A percentile compares a stretch with the other conserved stretches of the same genome.
These are phyloP conservation scores for thale cress (Arabidopsis thaliana) DNA, from an alignment of 345 rosid genomes.

Conservation along the genomic window TAIR10.1 NC_003071.7:801501-802000, in stretches of 20 bases:
- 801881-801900: slow-evolving; percentile 1
- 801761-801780: background rate
- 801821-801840: background rate
- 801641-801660: slow-evolving; percentile 65
- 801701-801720: slow-evolving; percentile 88
- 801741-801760: slow-evolving; percentile 60
- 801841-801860: background rate
- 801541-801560: slow-evolving; percentile 3
- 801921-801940: slow-evolving; percentile 53
- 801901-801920: background rate
- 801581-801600: slow-evolving; percentile 1
- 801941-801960: slow-evolving; percentile 88
- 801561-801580: slow-evolving; percentile 19
- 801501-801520: slow-evolving; percentile 44
- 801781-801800: slow-evolving; percentile 7
- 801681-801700: slow-evolving; percentile 79
- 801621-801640: background rate
- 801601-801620: slow-evolving; percentile 8
- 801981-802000: slow-evolving; percentile 88
- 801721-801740: slow-evolving; percentile 93
- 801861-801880: background rate
- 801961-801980: slow-evolving; percentile 86
- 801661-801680: slow-evolving; percentile 68
- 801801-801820: slow-evolving; percentile 23
- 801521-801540: slow-evolving; percentile 2